phyloP scores from a whole-genome alignment of 176 grass and related monocot species.

The Ensete ventricosum region DNA sequence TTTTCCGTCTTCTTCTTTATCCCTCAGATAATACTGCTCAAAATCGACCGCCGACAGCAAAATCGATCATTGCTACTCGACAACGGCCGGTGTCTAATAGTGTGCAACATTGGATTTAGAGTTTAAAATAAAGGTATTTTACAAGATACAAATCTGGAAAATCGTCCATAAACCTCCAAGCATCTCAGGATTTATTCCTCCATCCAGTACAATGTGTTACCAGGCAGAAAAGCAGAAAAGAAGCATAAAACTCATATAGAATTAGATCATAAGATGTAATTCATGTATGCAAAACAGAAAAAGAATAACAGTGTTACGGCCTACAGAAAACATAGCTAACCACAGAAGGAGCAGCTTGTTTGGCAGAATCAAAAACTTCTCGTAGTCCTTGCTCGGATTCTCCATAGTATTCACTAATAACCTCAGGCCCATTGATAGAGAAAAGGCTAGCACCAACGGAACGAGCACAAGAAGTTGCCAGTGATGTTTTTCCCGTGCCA shows the following conservation, averaged over 20 bases:
- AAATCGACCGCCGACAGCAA: too few relatives aligned
- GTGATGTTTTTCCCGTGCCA: constrained; percentile 95
- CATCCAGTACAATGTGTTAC: neutral
- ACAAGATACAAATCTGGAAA: too few relatives aligned
- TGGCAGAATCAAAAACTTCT: constrained; percentile 70
- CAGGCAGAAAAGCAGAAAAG: neutral
- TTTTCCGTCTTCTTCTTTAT: too few relatives aligned
- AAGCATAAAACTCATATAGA: neutral
- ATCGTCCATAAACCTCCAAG: too few relatives aligned
- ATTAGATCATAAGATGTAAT: neutral
- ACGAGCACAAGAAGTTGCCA: constrained; percentile 65
- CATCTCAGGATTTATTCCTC: neutral
- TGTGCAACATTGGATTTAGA: too few relatives aligned
- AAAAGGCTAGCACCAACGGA: constrained; percentile 50
- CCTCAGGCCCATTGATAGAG: constrained; percentile 78
- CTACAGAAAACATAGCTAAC: constrained; percentile 36
- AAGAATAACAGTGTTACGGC: neutral
- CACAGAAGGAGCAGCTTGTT: constrained; percentile 59
- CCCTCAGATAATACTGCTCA: too few relatives aligned
- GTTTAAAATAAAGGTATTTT: too few relatives aligned
- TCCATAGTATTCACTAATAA: constrained; percentile 77
- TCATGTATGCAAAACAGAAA: constrained; percentile 15
- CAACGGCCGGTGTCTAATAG: too few relatives aligned
- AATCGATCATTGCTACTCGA: too few relatives aligned
- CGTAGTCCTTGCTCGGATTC: constrained; percentile 74